Percentiles rank a stretch among this genome's conserved stretches.
These are phyloP conservation scores for Ascochyta viciae-villosae DNA, from an alignment of 2,329 filamentous ascomycete genomes.

Conservation along the genomic window DNA sequence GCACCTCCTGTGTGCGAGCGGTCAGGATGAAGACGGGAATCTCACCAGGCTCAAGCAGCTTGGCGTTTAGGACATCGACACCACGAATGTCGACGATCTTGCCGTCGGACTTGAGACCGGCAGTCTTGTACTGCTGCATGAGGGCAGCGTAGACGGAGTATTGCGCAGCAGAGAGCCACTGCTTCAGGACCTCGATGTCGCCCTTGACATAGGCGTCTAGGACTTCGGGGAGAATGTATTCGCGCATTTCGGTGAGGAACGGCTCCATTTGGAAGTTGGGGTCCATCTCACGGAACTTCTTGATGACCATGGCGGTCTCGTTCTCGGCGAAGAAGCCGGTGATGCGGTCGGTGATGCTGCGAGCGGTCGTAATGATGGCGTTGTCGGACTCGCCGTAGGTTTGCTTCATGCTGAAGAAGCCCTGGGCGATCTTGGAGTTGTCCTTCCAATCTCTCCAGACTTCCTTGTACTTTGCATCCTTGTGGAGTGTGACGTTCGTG, in stretches of 20 bases:
- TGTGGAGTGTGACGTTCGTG: constrained; percentile 93
- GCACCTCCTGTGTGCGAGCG: constrained; percentile 95
- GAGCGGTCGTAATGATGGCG: constrained; percentile 88
- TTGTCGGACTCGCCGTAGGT: constrained; percentile 98
- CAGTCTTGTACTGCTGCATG: constrained; percentile 92
- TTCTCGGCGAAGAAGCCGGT: constrained; percentile 98
- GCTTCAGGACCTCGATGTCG: constrained; percentile 85
- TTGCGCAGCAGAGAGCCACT: constrained; percentile 96
- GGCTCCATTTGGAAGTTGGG: constrained; percentile 93
- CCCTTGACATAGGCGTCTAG: constrained; percentile 98
- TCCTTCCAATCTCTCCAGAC: constrained; percentile 98
- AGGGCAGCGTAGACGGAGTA: constrained; percentile 97
- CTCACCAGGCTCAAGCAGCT: constrained; percentile 83
- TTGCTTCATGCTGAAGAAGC: constrained; percentile 82
- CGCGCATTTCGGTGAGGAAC: constrained; percentile 92
- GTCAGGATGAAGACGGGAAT: constrained; percentile 97
- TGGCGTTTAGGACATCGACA: constrained; percentile 84
- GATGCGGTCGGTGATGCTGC: constrained; percentile 91
- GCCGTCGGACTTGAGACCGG: constrained; percentile 92
- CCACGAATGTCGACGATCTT: constrained; percentile 93
- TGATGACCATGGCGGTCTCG: constrained; percentile 96
- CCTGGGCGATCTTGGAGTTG: constrained; percentile 85
- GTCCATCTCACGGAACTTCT: constrained; percentile 96
- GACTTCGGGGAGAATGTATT: constrained; percentile 97
- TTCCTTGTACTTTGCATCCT: constrained; percentile 97